Percentiles rank a stretch among this genome's conserved stretches.
These are phyloP conservation scores for Pseudisothecium myosuroides DNA, from an alignment of 225 moss, liverwort and hornwort genomes.

Conservation along the genomic window DNA sequence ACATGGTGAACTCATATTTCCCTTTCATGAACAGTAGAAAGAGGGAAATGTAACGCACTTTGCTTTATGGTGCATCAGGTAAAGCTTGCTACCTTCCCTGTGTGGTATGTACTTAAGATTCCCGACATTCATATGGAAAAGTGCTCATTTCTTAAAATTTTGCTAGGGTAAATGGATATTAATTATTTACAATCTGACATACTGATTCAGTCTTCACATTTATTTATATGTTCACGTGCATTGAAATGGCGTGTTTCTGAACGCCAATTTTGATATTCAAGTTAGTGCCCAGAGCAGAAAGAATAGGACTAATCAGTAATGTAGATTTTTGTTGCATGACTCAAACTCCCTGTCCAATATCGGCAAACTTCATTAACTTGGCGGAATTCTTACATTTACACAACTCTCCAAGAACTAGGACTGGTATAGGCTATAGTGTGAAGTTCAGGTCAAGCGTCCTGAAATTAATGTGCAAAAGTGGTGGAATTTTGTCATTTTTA, in stretches of 20 bases:
- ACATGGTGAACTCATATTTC: no score
- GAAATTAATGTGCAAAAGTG: neutral
- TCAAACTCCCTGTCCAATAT: neutral
- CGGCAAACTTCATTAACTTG: neutral
- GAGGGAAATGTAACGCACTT: no score
- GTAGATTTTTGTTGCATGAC: neutral
- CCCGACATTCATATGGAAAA: neutral
- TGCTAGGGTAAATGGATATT: neutral
- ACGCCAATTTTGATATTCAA: neutral
- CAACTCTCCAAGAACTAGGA: neutral
- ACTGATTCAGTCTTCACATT: no score
- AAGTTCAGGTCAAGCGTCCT: no score
- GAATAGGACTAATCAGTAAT: neutral
- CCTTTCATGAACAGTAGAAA: no score
- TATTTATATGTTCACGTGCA: neutral
- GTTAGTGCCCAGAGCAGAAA: neutral
- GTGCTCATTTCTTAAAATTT: neutral
- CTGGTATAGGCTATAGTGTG: neutral
- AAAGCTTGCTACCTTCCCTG: no score
- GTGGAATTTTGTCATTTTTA: no score
- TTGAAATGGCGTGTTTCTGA: neutral
- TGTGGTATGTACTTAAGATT: neutral
- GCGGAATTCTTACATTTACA: neutral
- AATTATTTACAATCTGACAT: neutral
- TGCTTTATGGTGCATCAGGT: no score